Percentiles rank a stretch among this genome's conserved stretches.
phyloP scores from a whole-genome alignment of 78 protist genomes.

The Cavenderia fasciculata region DNA sequence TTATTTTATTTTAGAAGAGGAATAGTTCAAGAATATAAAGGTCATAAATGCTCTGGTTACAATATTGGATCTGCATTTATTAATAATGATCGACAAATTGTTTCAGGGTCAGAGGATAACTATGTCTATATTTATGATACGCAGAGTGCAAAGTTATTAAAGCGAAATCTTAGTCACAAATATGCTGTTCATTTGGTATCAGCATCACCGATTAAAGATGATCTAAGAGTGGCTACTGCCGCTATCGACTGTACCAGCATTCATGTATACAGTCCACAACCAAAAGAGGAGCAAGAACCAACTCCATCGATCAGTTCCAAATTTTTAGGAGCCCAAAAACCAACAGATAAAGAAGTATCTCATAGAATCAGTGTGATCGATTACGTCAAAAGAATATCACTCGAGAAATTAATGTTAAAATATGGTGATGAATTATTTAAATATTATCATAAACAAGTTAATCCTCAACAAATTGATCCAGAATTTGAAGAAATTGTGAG shows the following conservation, averaged over 20 bases:
- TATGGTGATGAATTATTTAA: conserved; percentile 39
- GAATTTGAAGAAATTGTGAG: background rate
- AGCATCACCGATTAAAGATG: background rate
- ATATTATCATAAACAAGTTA: conserved; percentile 22
- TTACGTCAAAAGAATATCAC: background rate
- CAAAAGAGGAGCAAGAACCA: background rate
- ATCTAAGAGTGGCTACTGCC: conserved; percentile 22
- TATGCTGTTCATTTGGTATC: conserved; percentile 44
- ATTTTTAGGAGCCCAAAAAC: background rate
- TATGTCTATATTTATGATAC: conserved; percentile 45
- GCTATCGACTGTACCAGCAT: conserved; percentile 18
- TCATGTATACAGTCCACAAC: conserved; percentile 19
- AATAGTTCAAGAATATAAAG: conserved; percentile 5
- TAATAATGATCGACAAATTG: conserved; percentile 57
- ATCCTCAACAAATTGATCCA: background rate
- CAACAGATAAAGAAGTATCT: background rate
- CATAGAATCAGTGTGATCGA: background rate
- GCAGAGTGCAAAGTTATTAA: background rate
- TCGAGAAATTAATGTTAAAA: conserved; percentile 38
- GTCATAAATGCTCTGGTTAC: conserved; percentile 55
- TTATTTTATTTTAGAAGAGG: background rate
- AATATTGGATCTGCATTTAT: conserved; percentile 49
- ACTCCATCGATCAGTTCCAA: background rate
- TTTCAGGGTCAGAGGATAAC: conserved; percentile 59
- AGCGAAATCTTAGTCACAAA: conserved; percentile 5